Base-by-base conservation (phyloP, 768 basidiomycete species). In the Termitomyces sp. region DNA sequence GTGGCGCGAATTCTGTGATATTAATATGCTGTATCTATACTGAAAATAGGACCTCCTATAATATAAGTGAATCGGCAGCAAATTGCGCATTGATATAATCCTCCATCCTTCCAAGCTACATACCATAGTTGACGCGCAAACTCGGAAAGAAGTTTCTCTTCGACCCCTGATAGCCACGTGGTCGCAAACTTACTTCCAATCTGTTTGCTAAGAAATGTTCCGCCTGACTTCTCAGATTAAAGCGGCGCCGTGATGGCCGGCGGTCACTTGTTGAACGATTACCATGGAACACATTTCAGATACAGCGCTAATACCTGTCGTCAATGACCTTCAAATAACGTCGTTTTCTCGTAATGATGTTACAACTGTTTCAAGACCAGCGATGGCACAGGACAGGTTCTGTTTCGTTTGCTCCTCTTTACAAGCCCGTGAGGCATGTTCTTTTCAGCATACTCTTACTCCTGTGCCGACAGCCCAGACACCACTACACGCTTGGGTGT, bases 361-460 rank as follows among this genome's bases (percentile, higher is more conserved):
- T 7, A 20, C 33, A 36, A 12, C 13, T 33, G 6, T 16, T 35
- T 22, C 7, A 8, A 8, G 6, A 12, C 28, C 60, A 7, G 44
- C 32, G n/a, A 14, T 26, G 33, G 32, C 33, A 16, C 59, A 80
- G 78, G 81, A 89, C 61, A 90, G 88, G 68, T 74, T 87, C 12
- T 91, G 90, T 61, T 91, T 87, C 67, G 90, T 91, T 57, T 92
- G 90, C 64, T 73, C 88, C 58, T 70, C 58, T 4, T 74, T 76
- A 57, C 81, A 82, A 48, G 68, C 78, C 74, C 62, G 74, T 76
- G 58, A 54, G 72, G 62, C 20, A 68, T 58, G 9, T n/a, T 68
- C 58, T 7, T 48, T n/a, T 43, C 30, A 40, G 24, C 6, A 24
- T 22, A n/a, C 32, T 10, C 35, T 32, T 14, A n/a, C 38, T 35